Conservation (phyloP, 345 rosid species). For the Euphorbia lathyris region DNA sequence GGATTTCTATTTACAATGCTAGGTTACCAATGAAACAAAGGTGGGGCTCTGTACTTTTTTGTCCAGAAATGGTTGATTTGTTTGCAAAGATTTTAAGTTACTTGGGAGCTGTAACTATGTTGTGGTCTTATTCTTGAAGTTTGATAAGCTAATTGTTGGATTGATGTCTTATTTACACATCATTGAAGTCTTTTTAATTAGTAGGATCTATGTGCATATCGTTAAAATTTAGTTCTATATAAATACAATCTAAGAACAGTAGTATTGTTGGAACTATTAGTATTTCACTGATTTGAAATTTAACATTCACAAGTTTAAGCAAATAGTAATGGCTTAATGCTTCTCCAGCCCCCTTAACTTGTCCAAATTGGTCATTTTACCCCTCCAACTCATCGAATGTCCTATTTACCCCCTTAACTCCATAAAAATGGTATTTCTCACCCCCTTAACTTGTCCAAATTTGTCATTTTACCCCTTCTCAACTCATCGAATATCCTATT, state of each 20-base stretch:
- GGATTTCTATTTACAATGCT: slow-evolving; percentile 36
- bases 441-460: too few relatives aligned
- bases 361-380: too few relatives aligned
- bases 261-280: not conserved
- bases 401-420: too few relatives aligned
- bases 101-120: not conserved
- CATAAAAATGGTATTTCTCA: too few relatives aligned
- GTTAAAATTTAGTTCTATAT: too few relatives aligned
- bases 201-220: not conserved
- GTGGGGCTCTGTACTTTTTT: slow-evolving; percentile 6
- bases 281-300: not conserved
- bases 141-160: not conserved
- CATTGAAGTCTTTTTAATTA: not conserved
- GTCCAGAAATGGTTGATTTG: not conserved
- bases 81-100: not conserved
- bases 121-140: not conserved
- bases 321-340: too few relatives aligned
- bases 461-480: too few relatives aligned
- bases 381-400: too few relatives aligned
- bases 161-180: not conserved
- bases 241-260: too few relatives aligned
- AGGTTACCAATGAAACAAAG: slow-evolving; percentile 37
- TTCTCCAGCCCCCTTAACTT: too few relatives aligned
- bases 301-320: not conserved
- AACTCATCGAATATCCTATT: too few relatives aligned